Evolutionary conservation across 1,284 basidiomycete genomes (phyloP).

Genomic region (Ceratobasidium sp.): DNA sequence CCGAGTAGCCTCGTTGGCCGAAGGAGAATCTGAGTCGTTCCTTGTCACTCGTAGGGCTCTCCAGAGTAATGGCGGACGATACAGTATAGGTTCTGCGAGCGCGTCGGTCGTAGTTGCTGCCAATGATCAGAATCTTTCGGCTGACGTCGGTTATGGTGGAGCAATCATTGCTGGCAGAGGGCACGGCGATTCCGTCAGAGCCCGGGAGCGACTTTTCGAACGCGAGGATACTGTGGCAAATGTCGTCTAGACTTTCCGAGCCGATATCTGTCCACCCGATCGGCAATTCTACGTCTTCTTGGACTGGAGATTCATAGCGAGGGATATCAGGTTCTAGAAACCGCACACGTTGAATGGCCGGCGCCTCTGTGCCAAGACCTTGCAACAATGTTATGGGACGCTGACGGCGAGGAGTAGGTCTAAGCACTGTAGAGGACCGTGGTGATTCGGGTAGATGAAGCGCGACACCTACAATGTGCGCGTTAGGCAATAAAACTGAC

Average conservation of each 20-base stretch:
- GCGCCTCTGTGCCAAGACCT: background rate
- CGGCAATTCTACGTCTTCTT: background rate
- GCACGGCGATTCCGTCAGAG: background rate
- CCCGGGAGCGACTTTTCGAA: background rate
- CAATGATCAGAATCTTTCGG: conserved; percentile 14
- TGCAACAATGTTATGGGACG: background rate
- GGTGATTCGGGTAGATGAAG: too few species aligned
- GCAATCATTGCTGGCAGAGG: background rate
- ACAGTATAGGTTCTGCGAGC: background rate
- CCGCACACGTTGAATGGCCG: background rate
- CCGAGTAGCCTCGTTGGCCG: background rate
- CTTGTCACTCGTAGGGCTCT: background rate
- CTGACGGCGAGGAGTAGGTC: background rate
- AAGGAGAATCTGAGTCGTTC: background rate
- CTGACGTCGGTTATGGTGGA: background rate
- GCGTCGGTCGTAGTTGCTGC: background rate
- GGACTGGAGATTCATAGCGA: background rate
- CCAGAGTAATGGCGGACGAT: background rate
- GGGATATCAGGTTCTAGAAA: background rate
- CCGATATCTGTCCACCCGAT: background rate
- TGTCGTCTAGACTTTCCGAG: background rate
- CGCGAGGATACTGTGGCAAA: background rate
- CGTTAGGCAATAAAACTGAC: too few species aligned
- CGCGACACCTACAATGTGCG: too few species aligned
- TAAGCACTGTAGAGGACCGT: background rate